Base-by-base conservation (phyloP, 345 rosid species). In the Limnanthes douglasii region DNA sequence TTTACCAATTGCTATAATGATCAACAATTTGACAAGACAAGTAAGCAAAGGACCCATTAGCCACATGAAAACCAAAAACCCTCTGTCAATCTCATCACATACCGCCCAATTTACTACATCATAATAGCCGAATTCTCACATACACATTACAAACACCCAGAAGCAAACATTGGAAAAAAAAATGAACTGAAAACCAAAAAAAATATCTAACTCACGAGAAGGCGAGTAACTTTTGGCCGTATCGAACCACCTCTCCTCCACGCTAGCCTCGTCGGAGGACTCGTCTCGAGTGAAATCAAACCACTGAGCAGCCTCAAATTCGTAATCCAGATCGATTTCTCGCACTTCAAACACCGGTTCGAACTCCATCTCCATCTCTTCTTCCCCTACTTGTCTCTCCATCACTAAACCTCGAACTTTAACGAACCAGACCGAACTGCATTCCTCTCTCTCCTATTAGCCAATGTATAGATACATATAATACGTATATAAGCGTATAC, bases 251-350 rank as follows among this genome's bases (percentile, higher is more conserved):
- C 52, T 50, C 70, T 90, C 94, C 5, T 81, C 79, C 24, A 25
- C 53, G 18, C 48, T 57, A 30, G 85, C 80, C 78, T 80, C 96
- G 28, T 36, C 61, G 4, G 43, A 42, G 25, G 70, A 66, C 68
- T 90, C 98, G 34, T 56, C 60, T 4, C 74, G 68, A 4, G 72
- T 61, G 57, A 90, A 85, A 53, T 90, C 96, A 50, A 72, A 90
- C 78, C 62, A 75, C 39, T 67, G 50, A 26, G 83, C 60, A 4
- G 98, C 98, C 15, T 85, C 94, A 29, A 77, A 90, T 76, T 90
- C 98, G 68, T 80, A 90, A 24, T 69, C 80, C 13, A 69, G 53
- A 61, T 90, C 98, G 43, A 80, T 42, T 46, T 78, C 88, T 22
- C 61, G 75, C 22, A 61, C 93, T 35, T 72, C 76, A 21, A 64